Evolutionary conservation across 352 stramenopile species (phyloP).

Genomic region (Pythium folliculosum): DNA sequence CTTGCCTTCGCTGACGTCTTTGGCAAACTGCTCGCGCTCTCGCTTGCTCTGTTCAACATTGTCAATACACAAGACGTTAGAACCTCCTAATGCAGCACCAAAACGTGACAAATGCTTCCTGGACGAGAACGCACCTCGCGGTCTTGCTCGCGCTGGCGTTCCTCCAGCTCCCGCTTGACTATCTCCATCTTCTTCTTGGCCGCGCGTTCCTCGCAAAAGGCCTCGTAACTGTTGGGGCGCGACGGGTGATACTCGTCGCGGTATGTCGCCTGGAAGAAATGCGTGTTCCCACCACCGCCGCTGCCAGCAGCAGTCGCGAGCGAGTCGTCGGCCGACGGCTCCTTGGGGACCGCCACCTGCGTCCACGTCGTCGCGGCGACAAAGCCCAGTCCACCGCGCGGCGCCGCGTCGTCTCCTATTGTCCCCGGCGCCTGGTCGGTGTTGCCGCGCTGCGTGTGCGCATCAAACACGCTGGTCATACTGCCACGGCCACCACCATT

Average conservation of each 20-base stretch:
- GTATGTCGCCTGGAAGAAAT: conserved; percentile 79
- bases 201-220: conserved; percentile 78
- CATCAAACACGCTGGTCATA: too few species aligned
- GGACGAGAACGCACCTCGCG: conserved; percentile 40
- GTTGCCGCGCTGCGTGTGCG: too few species aligned
- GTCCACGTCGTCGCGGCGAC: conserved; percentile 92
- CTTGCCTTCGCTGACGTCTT: conserved; percentile 70
- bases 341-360: conserved; percentile 51
- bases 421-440: too few species aligned
- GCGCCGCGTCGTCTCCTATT: conserved; percentile 15
- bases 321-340: background rate
- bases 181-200: conserved; percentile 79
- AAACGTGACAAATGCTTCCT: background rate
- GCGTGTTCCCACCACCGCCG: conserved; percentile 9
- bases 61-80: background rate
- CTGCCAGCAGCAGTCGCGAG: conserved; percentile 20
- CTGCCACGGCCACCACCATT: too few species aligned
- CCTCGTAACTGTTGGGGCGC: conserved; percentile 89
- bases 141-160: conserved; percentile 75
- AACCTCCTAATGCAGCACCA: background rate
- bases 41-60: conserved; percentile 44
- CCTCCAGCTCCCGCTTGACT: conserved; percentile 80
- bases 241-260: conserved; percentile 87
- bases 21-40: conserved; percentile 68
- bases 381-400: conserved; percentile 84